Base-by-base conservation (phyloP, 2,329 filamentous ascomycete genomes). In the Penicillium sp. region DNA sequence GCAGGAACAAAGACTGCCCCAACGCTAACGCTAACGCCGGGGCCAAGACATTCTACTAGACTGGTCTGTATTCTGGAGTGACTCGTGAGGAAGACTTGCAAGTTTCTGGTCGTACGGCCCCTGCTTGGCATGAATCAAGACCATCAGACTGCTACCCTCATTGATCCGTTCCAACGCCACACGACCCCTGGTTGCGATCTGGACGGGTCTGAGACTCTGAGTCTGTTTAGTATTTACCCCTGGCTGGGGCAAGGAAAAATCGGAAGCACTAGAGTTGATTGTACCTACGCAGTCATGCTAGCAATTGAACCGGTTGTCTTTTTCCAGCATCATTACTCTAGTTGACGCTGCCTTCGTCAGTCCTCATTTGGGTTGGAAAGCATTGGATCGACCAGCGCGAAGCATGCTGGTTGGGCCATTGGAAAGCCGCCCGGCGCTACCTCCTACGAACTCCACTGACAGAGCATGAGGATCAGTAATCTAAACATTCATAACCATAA, bases 401-500 rank as follows among this genome's bases (percentile, higher is more conserved):
- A 34, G 45, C 25, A 17, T 15, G 28, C 45, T 48, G 45, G 28
- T 48, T 48, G 45, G 45, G 45, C 8, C 14, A 25, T 48, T 34
- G 45, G 12, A 48, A 34, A 48, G 45, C 45, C 28, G 45, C 45
- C 45, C 45, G 28, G 45, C 28, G 45, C 28, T 48, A 48, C 45
- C 22, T n/a, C 14, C n/a, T 43, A 20, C 7, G 14, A 34, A 31
- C 43, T 48, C 45, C 45, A 34, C 45, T 34, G 45, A 35, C 45
- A 20, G 3, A 48, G 5, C 15, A 34, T 17, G 45, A 48, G 31
- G 25, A 48, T 48, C 45, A 34, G 28, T 48, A 28, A 48, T 48
- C 17, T 48, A 34, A 48, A 48, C 45, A 34, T 34, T 34, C 39
- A 47, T 47, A 22, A 54, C n/a, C 52, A 47, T 54, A 47, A 47